Evolutionary conservation across 1,139 yeast genomes (phyloP).

Genomic region (Meyerozyma sp.): DNA sequence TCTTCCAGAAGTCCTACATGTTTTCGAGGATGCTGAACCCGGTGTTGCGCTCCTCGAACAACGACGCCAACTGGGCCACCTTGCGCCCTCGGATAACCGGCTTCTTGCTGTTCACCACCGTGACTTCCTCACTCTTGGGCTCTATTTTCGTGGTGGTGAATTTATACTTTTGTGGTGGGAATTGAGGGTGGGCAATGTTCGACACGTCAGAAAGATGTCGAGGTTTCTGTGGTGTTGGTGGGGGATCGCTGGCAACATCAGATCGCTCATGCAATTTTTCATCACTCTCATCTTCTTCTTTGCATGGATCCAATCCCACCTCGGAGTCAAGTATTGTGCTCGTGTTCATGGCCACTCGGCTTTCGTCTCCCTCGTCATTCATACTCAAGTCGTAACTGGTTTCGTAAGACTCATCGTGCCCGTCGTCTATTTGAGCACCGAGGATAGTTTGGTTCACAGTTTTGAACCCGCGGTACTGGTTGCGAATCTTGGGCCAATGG

Average conservation of each 20-base stretch:
- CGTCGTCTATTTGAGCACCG: slow-evolving; percentile 12
- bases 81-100: slow-evolving; percentile 50
- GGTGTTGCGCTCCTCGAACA: slow-evolving; percentile 52
- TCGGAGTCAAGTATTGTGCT: slow-evolving; percentile 11
- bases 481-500: slow-evolving; percentile 30
- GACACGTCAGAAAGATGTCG: slow-evolving; percentile 17
- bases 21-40: slow-evolving; percentile 45
- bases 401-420: slow-evolving; percentile 24
- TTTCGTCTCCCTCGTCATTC: slow-evolving; percentile 14
- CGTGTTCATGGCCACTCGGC: slow-evolving; percentile 13
- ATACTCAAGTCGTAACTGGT: slow-evolving; percentile 27
- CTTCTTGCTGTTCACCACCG: slow-evolving; percentile 19
- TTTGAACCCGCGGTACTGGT: slow-evolving; percentile 10
- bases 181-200: slow-evolving; percentile 23
- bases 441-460: slow-evolving; percentile 19
- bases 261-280: too few relatives aligned
- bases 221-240: not conserved
- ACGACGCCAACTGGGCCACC: slow-evolving; percentile 50
- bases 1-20: slow-evolving; percentile 15
- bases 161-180: slow-evolving; percentile 37
- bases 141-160: slow-evolving; percentile 10
- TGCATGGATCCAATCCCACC: slow-evolving; percentile 6
- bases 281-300: slow-evolving; percentile 2
- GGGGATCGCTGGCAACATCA: not conserved
- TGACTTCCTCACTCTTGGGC: not conserved